Evolutionary conservation across 768 basidiomycete genomes (phyloP).

Genomic region (Mycena indigotica): DNA sequence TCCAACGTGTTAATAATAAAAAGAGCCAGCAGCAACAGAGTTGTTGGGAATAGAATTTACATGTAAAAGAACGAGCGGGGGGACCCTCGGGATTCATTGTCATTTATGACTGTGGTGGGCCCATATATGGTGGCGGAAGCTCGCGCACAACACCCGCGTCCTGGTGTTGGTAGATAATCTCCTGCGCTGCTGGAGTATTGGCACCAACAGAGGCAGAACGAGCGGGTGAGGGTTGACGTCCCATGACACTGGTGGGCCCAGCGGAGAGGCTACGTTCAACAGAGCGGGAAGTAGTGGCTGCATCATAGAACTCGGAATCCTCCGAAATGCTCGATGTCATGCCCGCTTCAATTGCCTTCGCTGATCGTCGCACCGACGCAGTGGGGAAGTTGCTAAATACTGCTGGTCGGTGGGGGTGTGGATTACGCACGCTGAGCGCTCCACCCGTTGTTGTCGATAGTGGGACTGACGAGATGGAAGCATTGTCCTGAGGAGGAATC

Average conservation of each 20-base stretch:
- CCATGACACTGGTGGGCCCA: neutral
- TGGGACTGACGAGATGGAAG: neutral
- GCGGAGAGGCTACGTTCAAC: slow-evolving; percentile 13
- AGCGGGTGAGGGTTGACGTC: neutral
- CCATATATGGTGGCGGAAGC: slow-evolving; percentile 39
- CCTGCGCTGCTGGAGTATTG: slow-evolving; percentile 7
- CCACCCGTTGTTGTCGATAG: slow-evolving; percentile 3
- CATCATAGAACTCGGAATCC: slow-evolving; percentile 14
- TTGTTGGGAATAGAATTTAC: slow-evolving; percentile 6
- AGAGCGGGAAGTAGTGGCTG: neutral
- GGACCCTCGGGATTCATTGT: neutral
- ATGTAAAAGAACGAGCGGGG: slow-evolving; percentile 10
- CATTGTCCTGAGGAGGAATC: neutral
- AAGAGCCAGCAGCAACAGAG: neutral
- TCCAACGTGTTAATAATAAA: too few species aligned
- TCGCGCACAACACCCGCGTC: slow-evolving; percentile 39
- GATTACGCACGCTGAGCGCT: slow-evolving; percentile 17
- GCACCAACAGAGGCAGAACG: slow-evolving; percentile 20
- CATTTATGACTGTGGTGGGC: slow-evolving; percentile 4
- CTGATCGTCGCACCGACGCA: slow-evolving; percentile 23
- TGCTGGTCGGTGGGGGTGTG: slow-evolving; percentile 6
- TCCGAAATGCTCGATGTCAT: slow-evolving; percentile 5
- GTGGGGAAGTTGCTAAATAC: slow-evolving; percentile 22
- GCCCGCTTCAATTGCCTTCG: slow-evolving; percentile 24
- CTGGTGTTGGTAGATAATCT: slow-evolving; percentile 38